Evolutionary conservation across 2,329 filamentous ascomycete species (phyloP), one percentile per base, ranked within the genome.

Genomic region (Aspergillus ustus): DNA sequence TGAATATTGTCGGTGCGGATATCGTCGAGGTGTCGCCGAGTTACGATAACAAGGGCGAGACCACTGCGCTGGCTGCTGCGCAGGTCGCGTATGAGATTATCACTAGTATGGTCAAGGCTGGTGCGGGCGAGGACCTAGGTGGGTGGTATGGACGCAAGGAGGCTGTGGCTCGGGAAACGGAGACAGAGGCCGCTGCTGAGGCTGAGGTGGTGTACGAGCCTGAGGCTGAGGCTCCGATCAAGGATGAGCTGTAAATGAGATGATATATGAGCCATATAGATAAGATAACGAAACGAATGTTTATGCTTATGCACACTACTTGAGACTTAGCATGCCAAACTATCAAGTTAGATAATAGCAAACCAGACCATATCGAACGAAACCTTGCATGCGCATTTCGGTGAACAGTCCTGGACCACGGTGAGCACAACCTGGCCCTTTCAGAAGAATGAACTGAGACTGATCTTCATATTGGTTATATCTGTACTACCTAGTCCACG

Each of bases 1-100:
- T 97, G 74, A 96, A 97, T 72, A 80, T 97, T 4, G 91, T 97
- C 3, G 93, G 92, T 1, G 93, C 92, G 0, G 93, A 97, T 77
- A 86, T 97, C 52, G 93, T 97, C 5, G 93, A 97, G 82, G 91
- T 96, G 8, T 87, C 89, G 48, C 93, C 93, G 0, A 90, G 90
- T 13, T 97, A 96, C 73, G 92, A 97, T 81, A 89, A 89, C 11
- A 81, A 81, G 7, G 91, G 88, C 1, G 93, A 96, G 80, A 89
- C 89, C 71, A 97, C 92, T 44, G 91, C 91, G 13, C 78, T 96
- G 66, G 92, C 91, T 17, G 93, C 87, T 2, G 92, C 92, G 45
- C 92, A 96, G 82, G 85, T 96, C 44, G 91, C 87, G 0, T 96
- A 89, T 74, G 93, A 96, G 81, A 84, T 96, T n/a, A 76, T 96